These are phyloP conservation scores for Clonostachys solani DNA, from an alignment of 2,329 filamentous ascomycete species.

Conservation along the genomic window DNA sequence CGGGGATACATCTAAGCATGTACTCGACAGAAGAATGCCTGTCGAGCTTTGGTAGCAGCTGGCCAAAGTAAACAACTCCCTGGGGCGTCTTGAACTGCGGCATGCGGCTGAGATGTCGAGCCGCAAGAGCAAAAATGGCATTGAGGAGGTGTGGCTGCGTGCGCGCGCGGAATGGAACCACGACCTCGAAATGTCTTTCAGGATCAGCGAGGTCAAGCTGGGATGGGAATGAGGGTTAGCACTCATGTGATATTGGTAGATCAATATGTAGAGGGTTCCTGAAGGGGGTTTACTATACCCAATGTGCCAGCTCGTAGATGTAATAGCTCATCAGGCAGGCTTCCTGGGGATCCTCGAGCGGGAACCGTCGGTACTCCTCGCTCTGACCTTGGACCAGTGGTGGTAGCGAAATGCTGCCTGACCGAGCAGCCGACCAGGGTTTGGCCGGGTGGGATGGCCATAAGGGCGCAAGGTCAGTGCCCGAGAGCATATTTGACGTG, in stretches of 20 bases:
- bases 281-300: slow-evolving; percentile 15
- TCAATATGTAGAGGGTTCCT: accelerated
- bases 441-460: neutral
- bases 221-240: slow-evolving; percentile 2
- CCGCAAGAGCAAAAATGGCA: slow-evolving; percentile 32
- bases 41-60: slow-evolving; percentile 25
- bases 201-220: slow-evolving; percentile 35
- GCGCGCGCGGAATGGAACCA: slow-evolving; percentile 25
- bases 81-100: slow-evolving; percentile 27
- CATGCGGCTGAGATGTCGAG: slow-evolving; percentile 29
- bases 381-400: slow-evolving; percentile 1
- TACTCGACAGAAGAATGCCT: slow-evolving; percentile 32
- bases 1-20: slow-evolving; percentile 32
- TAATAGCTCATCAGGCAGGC: slow-evolving; percentile 32
- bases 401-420: neutral
- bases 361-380: slow-evolving; percentile 13
- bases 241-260: neutral
- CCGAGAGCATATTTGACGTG: too few relatives aligned
- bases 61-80: slow-evolving; percentile 29
- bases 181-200: slow-evolving; percentile 29
- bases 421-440: neutral
- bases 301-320: slow-evolving; percentile 31
- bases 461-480: too few relatives aligned
- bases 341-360: slow-evolving; percentile 25
- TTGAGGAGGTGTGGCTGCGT: slow-evolving; percentile 30